A percentile compares a stretch with the other conserved stretches of the same genome.
Evolutionary conservation across 345 rosid genomes (phyloP).

Genomic region (Orychophragmus violaceus): DNA sequence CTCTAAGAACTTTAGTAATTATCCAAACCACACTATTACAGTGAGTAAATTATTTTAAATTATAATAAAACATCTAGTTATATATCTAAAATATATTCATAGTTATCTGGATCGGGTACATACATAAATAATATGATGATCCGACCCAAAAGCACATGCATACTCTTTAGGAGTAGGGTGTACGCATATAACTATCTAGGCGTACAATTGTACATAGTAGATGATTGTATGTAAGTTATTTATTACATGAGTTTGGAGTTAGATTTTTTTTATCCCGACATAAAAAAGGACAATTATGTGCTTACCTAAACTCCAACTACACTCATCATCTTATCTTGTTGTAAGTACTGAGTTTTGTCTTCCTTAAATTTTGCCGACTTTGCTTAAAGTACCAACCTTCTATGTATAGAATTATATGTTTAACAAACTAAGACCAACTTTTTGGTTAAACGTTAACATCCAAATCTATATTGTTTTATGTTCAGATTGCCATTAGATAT

Average conservation of each 20-base stretch:
- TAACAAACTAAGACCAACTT: neutral
- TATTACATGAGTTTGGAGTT: neutral
- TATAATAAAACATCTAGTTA: no score
- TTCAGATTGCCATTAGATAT: neutral
- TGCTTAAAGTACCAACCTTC: neutral
- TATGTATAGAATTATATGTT: neutral
- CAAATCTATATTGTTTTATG: neutral
- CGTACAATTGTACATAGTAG: neutral
- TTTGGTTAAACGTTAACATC: constrained; percentile 5
- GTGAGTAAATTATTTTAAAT: no score
- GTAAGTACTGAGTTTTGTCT: neutral
- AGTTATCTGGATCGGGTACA: no score
- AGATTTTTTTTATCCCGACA: neutral
- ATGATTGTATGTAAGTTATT: neutral
- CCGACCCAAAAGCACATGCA: neutral
- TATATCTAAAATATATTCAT: no score
- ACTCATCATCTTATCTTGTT: neutral
- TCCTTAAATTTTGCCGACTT: neutral
- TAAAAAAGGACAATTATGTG: neutral
- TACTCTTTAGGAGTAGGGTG: neutral
- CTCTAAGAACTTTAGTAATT: no score
- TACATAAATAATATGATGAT: no score
- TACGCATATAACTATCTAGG: neutral
- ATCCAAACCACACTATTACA: no score
- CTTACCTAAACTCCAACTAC: constrained; percentile 13